phyloP scores from a whole-genome alignment of 2,329 filamentous ascomycete species.

The Golovinomyces cichoracearum region DNA sequence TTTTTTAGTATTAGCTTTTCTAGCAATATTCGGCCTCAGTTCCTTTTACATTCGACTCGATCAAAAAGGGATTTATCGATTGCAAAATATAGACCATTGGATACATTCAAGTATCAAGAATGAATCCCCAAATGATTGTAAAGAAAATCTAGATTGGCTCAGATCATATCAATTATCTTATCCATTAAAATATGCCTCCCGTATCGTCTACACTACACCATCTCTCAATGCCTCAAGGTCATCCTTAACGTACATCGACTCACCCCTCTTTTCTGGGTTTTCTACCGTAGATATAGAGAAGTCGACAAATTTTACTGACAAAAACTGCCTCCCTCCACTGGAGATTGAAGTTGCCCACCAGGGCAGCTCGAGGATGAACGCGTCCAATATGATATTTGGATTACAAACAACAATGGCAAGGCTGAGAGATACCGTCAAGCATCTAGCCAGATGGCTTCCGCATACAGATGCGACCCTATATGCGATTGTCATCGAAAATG shows the following conservation, averaged over 20 bases:
- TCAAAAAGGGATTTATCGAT: slow-evolving; percentile 2
- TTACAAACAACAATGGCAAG: slow-evolving; percentile 13
- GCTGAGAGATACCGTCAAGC: slow-evolving; percentile 12
- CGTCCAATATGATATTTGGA: slow-evolving; percentile 27
- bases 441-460: slow-evolving; percentile 13
- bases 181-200: slow-evolving; percentile 11
- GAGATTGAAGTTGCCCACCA: slow-evolving; percentile 9
- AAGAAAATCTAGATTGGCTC: slow-evolving; percentile 11
- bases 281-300: slow-evolving; percentile 6
- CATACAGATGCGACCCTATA: slow-evolving; percentile 11
- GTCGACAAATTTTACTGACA: slow-evolving; percentile 5
- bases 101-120: slow-evolving; percentile 4
- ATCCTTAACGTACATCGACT: slow-evolving; percentile 9
- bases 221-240: slow-evolving; percentile 5
- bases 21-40: slow-evolving; percentile 6
- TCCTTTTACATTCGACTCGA: slow-evolving; percentile 6
- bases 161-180: slow-evolving; percentile 11
- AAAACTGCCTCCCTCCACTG: slow-evolving; percentile 9
- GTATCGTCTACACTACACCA: slow-evolving; percentile 10
- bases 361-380: slow-evolving; percentile 16
- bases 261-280: slow-evolving; percentile 10
- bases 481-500: slow-evolving; percentile 13
- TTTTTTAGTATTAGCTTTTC: slow-evolving; percentile 6
- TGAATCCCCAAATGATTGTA: slow-evolving; percentile 4
- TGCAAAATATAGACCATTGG: slow-evolving; percentile 5